phyloP scores from a whole-genome alignment of 768 basidiomycete species.

The Russula sp. region DNA sequence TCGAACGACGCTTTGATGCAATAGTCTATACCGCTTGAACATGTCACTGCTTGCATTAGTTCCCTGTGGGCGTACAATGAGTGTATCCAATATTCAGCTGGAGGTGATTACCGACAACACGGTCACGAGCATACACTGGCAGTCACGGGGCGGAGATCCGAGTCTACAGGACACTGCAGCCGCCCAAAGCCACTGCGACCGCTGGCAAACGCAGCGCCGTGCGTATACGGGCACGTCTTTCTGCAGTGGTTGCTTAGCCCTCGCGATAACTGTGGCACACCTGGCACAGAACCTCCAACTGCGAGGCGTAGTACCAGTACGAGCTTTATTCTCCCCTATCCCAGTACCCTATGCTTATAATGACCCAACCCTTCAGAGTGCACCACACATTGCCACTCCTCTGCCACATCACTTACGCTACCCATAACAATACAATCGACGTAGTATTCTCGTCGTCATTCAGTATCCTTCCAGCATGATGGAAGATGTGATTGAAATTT shows the following conservation, averaged over 20 bases:
- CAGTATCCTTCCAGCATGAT: background rate
- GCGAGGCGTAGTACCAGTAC: background rate
- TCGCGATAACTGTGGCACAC: background rate
- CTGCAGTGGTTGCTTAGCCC: background rate
- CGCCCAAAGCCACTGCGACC: background rate
- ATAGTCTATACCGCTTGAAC: no score
- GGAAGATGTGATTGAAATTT: conserved; percentile 22
- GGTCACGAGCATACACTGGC: background rate
- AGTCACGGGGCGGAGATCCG: background rate
- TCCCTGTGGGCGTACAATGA: background rate
- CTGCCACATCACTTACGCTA: background rate
- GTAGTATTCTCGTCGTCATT: background rate
- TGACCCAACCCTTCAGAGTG: background rate
- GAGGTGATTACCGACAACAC: background rate
- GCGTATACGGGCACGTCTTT: background rate
- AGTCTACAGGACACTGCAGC: background rate
- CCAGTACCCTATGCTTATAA: background rate
- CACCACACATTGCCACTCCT: background rate
- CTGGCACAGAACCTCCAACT: background rate
- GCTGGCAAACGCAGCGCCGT: background rate
- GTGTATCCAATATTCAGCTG: no score
- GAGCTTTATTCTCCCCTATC: background rate
- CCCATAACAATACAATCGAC: background rate
- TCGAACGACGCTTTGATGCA: no score
- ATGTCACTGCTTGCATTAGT: no score